A percentile compares a stretch with the other conserved stretches of the same genome.
phyloP scores from a whole-genome alignment of 2,329 filamentous ascomycete genomes.

The Talaromyces amestolkiae region DNA sequence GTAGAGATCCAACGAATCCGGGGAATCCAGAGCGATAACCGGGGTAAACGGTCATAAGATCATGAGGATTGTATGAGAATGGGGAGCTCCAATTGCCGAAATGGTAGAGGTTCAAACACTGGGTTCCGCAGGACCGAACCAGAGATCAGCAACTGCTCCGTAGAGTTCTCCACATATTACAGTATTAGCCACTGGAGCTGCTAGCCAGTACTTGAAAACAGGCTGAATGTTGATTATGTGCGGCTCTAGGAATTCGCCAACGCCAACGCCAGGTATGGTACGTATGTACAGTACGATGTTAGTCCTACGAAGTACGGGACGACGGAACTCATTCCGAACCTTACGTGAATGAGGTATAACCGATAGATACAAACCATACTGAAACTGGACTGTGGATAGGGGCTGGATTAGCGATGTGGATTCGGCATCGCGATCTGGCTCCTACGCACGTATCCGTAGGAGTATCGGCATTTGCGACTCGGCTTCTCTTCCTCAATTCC shows the following conservation, averaged over 20 bases:
- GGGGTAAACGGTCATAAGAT: neutral
- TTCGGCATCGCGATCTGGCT: conserved; percentile 3
- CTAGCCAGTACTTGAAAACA: neutral
- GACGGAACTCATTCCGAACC: neutral
- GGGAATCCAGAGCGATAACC: neutral
- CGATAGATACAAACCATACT: neutral
- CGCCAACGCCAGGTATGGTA: neutral
- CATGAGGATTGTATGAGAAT: neutral
- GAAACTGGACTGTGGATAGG: neutral
- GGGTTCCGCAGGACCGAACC: neutral
- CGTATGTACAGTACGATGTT: neutral
- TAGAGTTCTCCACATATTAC: neutral
- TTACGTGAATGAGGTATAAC: too few relatives aligned
- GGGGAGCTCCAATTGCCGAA: neutral
- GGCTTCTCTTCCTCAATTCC: neutral
- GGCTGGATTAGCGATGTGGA: neutral
- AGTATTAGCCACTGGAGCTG: neutral
- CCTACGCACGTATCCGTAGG: neutral
- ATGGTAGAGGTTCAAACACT: neutral
- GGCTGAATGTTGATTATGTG: neutral
- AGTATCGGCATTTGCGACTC: conserved; percentile 1
- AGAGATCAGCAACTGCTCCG: neutral
- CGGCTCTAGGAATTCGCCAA: neutral
- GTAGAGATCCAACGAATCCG: neutral
- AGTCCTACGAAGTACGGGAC: neutral